Conservation (phyloP, 768 basidiomycete genomes). For the Tylopilus felleus region DNA sequence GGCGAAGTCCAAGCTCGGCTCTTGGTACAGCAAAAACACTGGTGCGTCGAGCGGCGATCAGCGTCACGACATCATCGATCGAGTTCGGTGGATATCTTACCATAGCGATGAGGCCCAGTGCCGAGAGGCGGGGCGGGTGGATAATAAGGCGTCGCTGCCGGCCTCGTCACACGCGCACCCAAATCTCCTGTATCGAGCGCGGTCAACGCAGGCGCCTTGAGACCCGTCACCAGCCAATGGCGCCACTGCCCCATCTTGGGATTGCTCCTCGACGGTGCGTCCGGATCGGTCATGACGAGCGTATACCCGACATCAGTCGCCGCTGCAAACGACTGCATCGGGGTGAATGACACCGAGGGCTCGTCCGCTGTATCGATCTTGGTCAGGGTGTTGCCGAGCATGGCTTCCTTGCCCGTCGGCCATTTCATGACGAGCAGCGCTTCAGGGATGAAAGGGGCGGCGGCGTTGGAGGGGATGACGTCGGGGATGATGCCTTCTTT, state of each 20-base stretch:
- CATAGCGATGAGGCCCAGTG: slow-evolving; percentile 56
- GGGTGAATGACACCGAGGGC: slow-evolving; percentile 46
- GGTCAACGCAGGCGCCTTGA: slow-evolving; percentile 34
- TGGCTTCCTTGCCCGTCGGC: slow-evolving; percentile 30
- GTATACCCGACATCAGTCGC: slow-evolving; percentile 42
- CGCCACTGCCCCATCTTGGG: slow-evolving; percentile 51
- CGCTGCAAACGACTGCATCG: slow-evolving; percentile 36
- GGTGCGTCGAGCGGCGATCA: neutral
- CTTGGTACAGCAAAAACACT: slow-evolving; percentile 62
- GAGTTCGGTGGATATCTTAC: slow-evolving; percentile 32
- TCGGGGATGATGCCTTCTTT: slow-evolving; percentile 29
- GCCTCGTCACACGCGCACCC: slow-evolving; percentile 39
- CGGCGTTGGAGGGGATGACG: slow-evolving; percentile 20
- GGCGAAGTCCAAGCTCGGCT: slow-evolving; percentile 41
- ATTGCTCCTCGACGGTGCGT: slow-evolving; percentile 49
- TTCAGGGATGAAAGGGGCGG: slow-evolving; percentile 24
- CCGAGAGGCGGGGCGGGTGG: slow-evolving; percentile 54
- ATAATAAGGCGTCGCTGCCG: slow-evolving; percentile 52
- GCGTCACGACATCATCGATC: neutral
- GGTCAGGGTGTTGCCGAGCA: slow-evolving; percentile 38
- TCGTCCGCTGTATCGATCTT: slow-evolving; percentile 44
- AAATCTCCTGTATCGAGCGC: slow-evolving; percentile 33
- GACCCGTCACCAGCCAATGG: slow-evolving; percentile 51
- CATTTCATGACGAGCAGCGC: slow-evolving; percentile 29
- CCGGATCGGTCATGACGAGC: slow-evolving; percentile 56